Percentiles rank a stretch among this genome's conserved stretches.
Evolutionary conservation across 2,329 filamentous ascomycete genomes (phyloP).

Genomic region (Colletotrichum salicis): DNA sequence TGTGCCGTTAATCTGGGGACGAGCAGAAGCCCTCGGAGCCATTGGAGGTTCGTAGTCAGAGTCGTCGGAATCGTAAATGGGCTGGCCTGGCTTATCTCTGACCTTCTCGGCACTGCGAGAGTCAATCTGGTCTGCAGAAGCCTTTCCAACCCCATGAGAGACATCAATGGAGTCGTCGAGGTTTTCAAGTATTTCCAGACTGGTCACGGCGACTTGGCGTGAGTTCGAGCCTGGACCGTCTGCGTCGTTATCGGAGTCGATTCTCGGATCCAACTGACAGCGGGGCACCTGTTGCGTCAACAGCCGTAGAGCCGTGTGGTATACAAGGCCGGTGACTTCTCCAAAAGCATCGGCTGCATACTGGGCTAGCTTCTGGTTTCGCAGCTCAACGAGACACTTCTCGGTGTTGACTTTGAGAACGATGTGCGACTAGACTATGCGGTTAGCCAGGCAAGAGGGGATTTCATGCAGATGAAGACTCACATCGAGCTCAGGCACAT

Average conservation of each 20-base stretch:
- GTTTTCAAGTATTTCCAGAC: constrained; percentile 65
- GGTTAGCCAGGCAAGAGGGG: constrained; percentile 40
- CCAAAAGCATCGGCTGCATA: constrained; percentile 78
- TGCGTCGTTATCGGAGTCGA: constrained; percentile 55
- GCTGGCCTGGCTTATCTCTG: constrained; percentile 43
- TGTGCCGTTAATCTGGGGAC: constrained; percentile 42
- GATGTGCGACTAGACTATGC: constrained; percentile 69
- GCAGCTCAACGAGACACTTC: constrained; percentile 83
- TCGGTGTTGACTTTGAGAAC: constrained; percentile 85
- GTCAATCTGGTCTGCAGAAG: constrained; percentile 58
- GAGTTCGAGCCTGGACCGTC: constrained; percentile 38
- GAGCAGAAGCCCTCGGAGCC: constrained; percentile 37
- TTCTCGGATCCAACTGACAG: constrained; percentile 70
- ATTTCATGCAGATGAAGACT: constrained; percentile 42
- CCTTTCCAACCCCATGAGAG: constrained; percentile 67
- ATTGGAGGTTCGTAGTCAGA: constrained; percentile 44
- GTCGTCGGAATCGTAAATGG: constrained; percentile 47
- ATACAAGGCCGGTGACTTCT: constrained; percentile 80
- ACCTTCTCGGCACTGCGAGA: constrained; percentile 61
- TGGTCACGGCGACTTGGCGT: constrained; percentile 56
- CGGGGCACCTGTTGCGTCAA: constrained; percentile 75
- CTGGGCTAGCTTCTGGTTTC: constrained; percentile 80
- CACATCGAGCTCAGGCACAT: constrained; percentile 64
- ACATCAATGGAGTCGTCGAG: constrained; percentile 65
- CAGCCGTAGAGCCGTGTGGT: constrained; percentile 76